These are phyloP conservation scores for Catharanthus roseus DNA, from an alignment of 257 asterid genomes.

Conservation along the genomic window DNA sequence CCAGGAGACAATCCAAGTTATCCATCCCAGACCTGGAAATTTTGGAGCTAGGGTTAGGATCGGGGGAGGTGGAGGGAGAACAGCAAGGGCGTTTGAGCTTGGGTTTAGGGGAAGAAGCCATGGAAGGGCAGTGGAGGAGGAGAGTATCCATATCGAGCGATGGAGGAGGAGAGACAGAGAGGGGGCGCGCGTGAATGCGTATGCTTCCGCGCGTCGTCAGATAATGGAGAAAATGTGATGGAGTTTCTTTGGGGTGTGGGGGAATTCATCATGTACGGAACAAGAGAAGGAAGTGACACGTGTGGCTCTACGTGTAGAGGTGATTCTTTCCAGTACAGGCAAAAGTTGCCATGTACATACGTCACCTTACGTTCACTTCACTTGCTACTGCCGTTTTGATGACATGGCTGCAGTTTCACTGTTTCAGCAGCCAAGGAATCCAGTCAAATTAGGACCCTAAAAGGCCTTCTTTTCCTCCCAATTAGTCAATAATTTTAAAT, in stretches of 20 bases:
- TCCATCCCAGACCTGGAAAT: neutral
- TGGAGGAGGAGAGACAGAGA: constrained; percentile 6
- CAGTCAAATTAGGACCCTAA: too few species aligned
- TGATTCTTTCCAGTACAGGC: neutral
- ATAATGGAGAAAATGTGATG: neutral
- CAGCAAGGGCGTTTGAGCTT: constrained; percentile 64
- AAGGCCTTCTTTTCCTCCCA: too few species aligned
- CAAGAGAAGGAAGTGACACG: constrained; percentile 32
- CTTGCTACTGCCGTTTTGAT: too few species aligned
- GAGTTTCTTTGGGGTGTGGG: neutral
- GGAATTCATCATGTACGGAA: constrained; percentile 19
- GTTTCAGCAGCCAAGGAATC: too few species aligned
- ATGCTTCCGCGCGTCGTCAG: neutral
- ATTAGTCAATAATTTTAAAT: too few species aligned
- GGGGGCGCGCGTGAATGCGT: constrained; percentile 1
- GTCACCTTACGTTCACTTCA: neutral
- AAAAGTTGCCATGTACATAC: too few species aligned
- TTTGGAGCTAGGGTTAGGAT: constrained; percentile 19
- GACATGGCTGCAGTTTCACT: too few species aligned
- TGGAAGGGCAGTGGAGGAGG: constrained; percentile 33
- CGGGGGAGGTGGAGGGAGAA: constrained; percentile 9
- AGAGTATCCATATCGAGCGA: constrained; percentile 48
- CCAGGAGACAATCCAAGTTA: constrained; percentile 50
- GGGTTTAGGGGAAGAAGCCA: constrained; percentile 37
- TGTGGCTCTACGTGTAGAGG: constrained; percentile 16